Evolutionary conservation across 2,329 filamentous ascomycete species (phyloP).

Genomic region (Cercospora brassicicola): DNA sequence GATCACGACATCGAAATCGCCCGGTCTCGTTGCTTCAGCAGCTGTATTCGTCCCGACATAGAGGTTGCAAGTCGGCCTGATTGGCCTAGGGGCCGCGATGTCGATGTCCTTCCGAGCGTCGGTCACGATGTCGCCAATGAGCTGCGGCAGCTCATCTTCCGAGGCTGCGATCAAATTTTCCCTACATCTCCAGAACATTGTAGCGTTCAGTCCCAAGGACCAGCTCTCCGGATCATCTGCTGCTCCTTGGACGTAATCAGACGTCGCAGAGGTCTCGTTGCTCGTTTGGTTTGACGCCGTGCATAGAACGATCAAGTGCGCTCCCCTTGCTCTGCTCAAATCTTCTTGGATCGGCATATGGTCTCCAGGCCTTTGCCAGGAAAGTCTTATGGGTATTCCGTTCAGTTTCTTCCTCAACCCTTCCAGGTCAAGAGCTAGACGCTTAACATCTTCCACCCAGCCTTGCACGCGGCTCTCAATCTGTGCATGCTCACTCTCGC

Average conservation of each 20-base stretch:
- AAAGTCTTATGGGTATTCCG: slow-evolving; percentile 68
- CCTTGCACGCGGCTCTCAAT: slow-evolving; percentile 64
- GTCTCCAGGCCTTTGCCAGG: slow-evolving; percentile 76
- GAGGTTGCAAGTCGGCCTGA: slow-evolving; percentile 46
- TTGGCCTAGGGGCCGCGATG: slow-evolving; percentile 38
- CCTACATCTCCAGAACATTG: slow-evolving; percentile 74
- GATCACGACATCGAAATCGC: slow-evolving; percentile 42
- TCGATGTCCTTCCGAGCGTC: slow-evolving; percentile 16
- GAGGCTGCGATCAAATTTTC: slow-evolving; percentile 60
- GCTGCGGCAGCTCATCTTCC: slow-evolving; percentile 62
- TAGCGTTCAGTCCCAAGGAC: slow-evolving; percentile 75
- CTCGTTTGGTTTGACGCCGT: slow-evolving; percentile 77
- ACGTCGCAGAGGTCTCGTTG: slow-evolving; percentile 64
- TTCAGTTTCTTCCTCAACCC: slow-evolving; percentile 57
- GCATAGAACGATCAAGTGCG: slow-evolving; percentile 74
- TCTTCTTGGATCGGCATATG: slow-evolving; percentile 48
- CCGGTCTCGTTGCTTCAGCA: slow-evolving; percentile 29
- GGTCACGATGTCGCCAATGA: slow-evolving; percentile 51
- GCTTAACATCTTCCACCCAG: slow-evolving; percentile 55
- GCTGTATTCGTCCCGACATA: slow-evolving; percentile 45
- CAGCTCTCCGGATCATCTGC: slow-evolving; percentile 95
- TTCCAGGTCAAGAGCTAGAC: slow-evolving; percentile 62
- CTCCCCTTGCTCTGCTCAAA: slow-evolving; percentile 39
- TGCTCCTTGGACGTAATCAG: slow-evolving; percentile 87
- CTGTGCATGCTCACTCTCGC: slow-evolving; percentile 74